A percentile compares a stretch with the other conserved stretches of the same genome.
phyloP scores from a whole-genome alignment of 148 eudicot species.

The Heliamphora exappendiculata region DNA sequence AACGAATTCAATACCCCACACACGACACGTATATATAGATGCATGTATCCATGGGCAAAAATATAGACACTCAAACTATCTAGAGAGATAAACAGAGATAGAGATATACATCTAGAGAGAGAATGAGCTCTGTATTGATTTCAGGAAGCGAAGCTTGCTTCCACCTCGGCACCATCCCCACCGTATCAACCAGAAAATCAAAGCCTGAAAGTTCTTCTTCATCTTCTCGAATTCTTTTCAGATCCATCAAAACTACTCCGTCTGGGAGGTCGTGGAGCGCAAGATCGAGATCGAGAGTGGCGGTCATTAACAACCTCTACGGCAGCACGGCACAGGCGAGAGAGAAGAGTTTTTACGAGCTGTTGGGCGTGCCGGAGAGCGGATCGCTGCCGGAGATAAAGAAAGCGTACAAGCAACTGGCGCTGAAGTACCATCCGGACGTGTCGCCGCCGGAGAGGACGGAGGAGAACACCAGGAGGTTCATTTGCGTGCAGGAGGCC shows the following conservation, averaged over 20 bases:
- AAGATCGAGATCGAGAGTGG: slow-evolving; percentile 6
- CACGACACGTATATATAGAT: neutral
- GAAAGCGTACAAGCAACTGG: slow-evolving; percentile 72
- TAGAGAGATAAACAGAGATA: neutral
- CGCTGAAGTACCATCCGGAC: slow-evolving; percentile 83
- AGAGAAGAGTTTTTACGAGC: slow-evolving; percentile 45
- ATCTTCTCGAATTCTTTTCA: neutral
- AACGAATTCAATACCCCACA: too few relatives aligned
- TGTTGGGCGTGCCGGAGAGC: slow-evolving; percentile 45
- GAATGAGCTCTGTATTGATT: slow-evolving; percentile 6
- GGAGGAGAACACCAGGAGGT: slow-evolving; percentile 53
- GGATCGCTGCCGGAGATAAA: slow-evolving; percentile 50
- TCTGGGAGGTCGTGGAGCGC: neutral
- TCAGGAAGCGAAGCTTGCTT: slow-evolving; percentile 4
- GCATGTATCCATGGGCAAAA: neutral
- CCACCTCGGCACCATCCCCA: neutral
- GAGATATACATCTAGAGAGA: too few relatives aligned
- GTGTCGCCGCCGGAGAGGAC: slow-evolving; percentile 74
- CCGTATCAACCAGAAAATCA: neutral
- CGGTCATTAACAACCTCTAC: neutral
- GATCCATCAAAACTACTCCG: neutral
- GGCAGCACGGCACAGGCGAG: slow-evolving; percentile 6
- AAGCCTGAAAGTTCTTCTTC: neutral
- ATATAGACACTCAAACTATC: neutral
- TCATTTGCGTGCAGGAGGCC: slow-evolving; percentile 73